phyloP scores from a whole-genome alignment of 2,329 filamentous ascomycete species.

The Phoma sp. region DNA sequence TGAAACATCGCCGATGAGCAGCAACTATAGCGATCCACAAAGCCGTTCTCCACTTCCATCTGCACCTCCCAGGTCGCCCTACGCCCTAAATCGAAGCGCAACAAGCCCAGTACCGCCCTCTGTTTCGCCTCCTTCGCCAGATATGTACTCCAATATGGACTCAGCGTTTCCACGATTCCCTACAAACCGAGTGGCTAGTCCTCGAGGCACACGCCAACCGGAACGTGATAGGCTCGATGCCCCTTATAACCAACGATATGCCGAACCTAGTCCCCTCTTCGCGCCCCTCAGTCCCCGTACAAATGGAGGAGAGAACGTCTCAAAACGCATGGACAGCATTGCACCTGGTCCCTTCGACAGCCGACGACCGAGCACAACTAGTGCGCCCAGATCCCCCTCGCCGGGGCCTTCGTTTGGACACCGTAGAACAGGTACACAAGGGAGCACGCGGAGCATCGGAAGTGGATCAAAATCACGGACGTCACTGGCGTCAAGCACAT shows the following conservation, averaged over 20 bases:
- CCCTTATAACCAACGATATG: constrained; percentile 38
- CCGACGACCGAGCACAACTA: constrained; percentile 42
- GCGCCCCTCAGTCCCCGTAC: constrained; percentile 59
- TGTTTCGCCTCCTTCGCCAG: constrained; percentile 42
- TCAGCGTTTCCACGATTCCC: constrained; percentile 64
- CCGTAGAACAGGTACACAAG: constrained; percentile 46
- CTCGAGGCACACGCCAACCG: constrained; percentile 31
- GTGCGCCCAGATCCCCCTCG: constrained; percentile 41
- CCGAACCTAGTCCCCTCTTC: constrained; percentile 48
- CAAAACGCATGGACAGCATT: constrained; percentile 71
- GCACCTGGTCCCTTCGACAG: constrained; percentile 71
- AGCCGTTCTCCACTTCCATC: constrained; percentile 34
- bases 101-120: constrained; percentile 47
- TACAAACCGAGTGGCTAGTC: constrained; percentile 41
- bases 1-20: constrained; percentile 40
- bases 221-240: constrained; percentile 35
- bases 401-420: constrained; percentile 40
- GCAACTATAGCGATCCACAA: constrained; percentile 35
- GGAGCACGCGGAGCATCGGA: constrained; percentile 38
- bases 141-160: constrained; percentile 52
- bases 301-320: constrained; percentile 54
- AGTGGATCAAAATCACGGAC: constrained; percentile 38
- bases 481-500: constrained; percentile 42
- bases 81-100: constrained; percentile 44
- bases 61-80: constrained; percentile 34